Conservation (phyloP, 495 filamentous ascomycete species). For the Barbatosphaeria neglecta region DNA sequence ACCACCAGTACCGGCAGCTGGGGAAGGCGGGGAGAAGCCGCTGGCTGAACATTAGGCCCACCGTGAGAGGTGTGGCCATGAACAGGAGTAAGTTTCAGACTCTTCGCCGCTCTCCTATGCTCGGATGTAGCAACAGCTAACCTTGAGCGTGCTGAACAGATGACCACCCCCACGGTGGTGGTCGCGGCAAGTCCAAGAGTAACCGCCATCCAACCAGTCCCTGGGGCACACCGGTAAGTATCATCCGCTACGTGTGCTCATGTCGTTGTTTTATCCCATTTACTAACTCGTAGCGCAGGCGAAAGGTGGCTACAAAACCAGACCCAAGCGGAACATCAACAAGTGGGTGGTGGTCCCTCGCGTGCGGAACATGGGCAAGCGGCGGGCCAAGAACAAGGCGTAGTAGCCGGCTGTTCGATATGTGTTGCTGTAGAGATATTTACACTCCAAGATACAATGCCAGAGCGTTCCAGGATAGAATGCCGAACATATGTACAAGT, state of each 20-base stretch:
- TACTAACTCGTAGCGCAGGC: slow-evolving; percentile 45
- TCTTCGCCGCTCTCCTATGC: neutral
- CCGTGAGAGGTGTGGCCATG: slow-evolving; percentile 95
- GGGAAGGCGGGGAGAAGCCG: slow-evolving; percentile 89
- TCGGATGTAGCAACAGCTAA: neutral
- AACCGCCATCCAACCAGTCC: slow-evolving; percentile 88
- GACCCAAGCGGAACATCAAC: slow-evolving; percentile 61
- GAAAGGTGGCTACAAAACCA: slow-evolving; percentile 95
- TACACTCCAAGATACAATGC: slow-evolving; percentile 12
- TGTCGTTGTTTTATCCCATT: slow-evolving; percentile 3
- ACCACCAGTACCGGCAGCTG: slow-evolving; percentile 77
- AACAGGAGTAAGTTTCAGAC: slow-evolving; percentile 56
- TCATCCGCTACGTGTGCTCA: slow-evolving; percentile 1
- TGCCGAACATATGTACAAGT: no score
- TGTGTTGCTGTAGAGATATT: slow-evolving; percentile 6
- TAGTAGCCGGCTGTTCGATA: slow-evolving; percentile 4
- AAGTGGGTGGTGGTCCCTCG: slow-evolving; percentile 68
- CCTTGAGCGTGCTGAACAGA: slow-evolving; percentile 23
- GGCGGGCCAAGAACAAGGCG: slow-evolving; percentile 36
- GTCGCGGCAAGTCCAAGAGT: slow-evolving; percentile 97
- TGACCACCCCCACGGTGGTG: slow-evolving; percentile 97
- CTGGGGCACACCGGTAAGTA: slow-evolving; percentile 86
- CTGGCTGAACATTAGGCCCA: slow-evolving; percentile 88
- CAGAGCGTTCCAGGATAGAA: neutral
- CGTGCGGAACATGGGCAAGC: slow-evolving; percentile 66